Evolutionary conservation across 2,329 filamentous ascomycete genomes (phyloP).

Genomic region (Epichloe coenophiala): DNA sequence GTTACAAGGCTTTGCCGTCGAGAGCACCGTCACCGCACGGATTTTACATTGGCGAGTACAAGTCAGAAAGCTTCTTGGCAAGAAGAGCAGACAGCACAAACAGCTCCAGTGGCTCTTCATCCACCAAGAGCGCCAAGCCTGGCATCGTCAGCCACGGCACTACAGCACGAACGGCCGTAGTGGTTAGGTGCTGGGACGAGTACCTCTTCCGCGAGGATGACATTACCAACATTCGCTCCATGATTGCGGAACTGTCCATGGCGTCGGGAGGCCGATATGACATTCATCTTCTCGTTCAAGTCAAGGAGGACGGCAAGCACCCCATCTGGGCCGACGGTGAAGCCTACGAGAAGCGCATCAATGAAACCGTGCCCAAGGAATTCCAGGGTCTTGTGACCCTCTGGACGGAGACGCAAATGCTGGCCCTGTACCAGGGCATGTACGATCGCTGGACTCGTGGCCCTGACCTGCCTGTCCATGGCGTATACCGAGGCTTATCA

Average conservation of each 20-base stretch:
- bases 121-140: slow-evolving; percentile 3
- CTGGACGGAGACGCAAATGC: slow-evolving; percentile 92
- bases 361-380: slow-evolving; percentile 62
- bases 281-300: slow-evolving; percentile 72
- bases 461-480: slow-evolving; percentile 65
- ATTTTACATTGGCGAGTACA: slow-evolving; percentile 28
- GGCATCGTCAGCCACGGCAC: slow-evolving; percentile 8
- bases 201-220: slow-evolving; percentile 70
- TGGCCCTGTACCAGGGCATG: slow-evolving; percentile 75
- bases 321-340: slow-evolving; percentile 68
- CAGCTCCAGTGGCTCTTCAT: neutral
- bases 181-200: slow-evolving; percentile 72
- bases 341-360: slow-evolving; percentile 52
- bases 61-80: neutral
- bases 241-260: slow-evolving; percentile 70
- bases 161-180: slow-evolving; percentile 49
- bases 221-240: slow-evolving; percentile 65
- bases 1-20: slow-evolving; percentile 43
- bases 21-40: slow-evolving; percentile 30
- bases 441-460: slow-evolving; percentile 59
- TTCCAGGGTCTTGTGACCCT: slow-evolving; percentile 81
- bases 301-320: slow-evolving; percentile 60
- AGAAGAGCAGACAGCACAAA: slow-evolving; percentile 1
- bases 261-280: slow-evolving; percentile 79
- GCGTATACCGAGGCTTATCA: slow-evolving; percentile 81